Base-by-base conservation (phyloP, 805 yeast genomes). In the Helenozyma baotianmanensis region DNA sequence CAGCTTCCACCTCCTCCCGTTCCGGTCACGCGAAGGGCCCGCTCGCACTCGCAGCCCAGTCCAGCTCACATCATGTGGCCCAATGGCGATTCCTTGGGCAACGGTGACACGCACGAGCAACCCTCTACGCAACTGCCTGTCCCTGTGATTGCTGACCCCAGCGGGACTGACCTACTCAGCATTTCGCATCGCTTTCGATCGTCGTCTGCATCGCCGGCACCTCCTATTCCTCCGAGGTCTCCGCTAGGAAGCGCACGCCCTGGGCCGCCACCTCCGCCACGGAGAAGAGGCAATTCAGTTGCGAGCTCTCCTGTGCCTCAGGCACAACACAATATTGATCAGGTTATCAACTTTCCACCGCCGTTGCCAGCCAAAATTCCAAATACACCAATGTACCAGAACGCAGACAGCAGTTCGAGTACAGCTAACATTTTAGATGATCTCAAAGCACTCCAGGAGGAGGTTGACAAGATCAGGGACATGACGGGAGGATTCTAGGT, bases 371-470 rank as follows among this genome's bases (percentile, higher is more conserved):
- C 32, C 3, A 43, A 43, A 19, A 19, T 43, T 9, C 47, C 68
- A 6, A 47, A 52, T 37, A 42, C 47, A 27, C 31, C 40, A n/a
- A 30, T 39, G 5, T 46, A 45, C 30, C 40, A 36, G 15, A 31
- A 32, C 21, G 6, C 40, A 2, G 42, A 32, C 18, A 32, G 33
- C 25, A 35, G 36, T 25, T 40, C 45, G 23, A 63, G 70, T 40
- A 66, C 72, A 16, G 58, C 71, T 3, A 76, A 80, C 39, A 74
- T 81, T 14, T 55, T 82, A 43, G 79, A 80, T 29, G 82, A 81
- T 49, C 61, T 82, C 36, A 72, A 72, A 48, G 81, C 81, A 7
- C 62, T 82, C 29, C 86, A 81, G 47, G 80, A 70, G 23, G 88
- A 82, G 53, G 86, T 82, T 14, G 82, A 82, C 45, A 67, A 70